These are phyloP conservation scores for Microsporum ferrugineum DNA, from an alignment of 2,329 filamentous ascomycete genomes.

Conservation along the genomic window DNA sequence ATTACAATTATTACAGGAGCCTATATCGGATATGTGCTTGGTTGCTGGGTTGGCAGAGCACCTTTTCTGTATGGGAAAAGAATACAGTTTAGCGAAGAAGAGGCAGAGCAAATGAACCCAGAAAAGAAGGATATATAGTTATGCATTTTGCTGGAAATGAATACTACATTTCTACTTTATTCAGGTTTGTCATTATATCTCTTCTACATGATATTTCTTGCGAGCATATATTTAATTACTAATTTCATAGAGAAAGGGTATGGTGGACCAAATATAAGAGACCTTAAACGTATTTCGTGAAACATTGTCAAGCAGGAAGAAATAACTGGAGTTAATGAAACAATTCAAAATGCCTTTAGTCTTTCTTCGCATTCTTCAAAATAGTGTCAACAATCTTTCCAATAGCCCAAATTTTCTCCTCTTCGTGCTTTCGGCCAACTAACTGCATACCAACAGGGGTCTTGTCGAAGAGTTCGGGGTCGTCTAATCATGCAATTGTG, in stretches of 20 bases:
- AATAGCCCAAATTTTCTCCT: conserved; percentile 36
- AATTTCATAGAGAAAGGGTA: neutral
- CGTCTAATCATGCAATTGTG: conserved; percentile 27
- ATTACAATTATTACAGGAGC: conserved; percentile 78
- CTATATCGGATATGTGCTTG: conserved; percentile 65
- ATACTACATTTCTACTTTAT: neutral
- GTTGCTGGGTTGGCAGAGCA: conserved; percentile 30
- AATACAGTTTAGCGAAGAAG: conserved; percentile 21
- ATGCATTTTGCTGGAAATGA: neutral
- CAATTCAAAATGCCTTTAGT: neutral
- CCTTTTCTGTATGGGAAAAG: conserved; percentile 27
- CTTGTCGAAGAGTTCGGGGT: conserved; percentile 39
- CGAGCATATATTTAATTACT: neutral
- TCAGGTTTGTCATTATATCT: neutral
- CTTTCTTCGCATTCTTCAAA: neutral
- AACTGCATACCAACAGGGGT: conserved; percentile 40
- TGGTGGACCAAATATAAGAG: neutral
- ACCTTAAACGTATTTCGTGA: neutral
- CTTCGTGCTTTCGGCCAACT: conserved; percentile 39
- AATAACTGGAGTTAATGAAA: neutral
- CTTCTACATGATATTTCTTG: neutral
- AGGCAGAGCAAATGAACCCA: neutral
- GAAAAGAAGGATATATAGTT: neutral
- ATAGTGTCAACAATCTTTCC: conserved; percentile 2
- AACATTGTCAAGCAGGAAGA: neutral